A percentile compares a stretch with the other conserved stretches of the same genome.
Conservation (phyloP, 1,284 basidiomycete genomes). For the Abortiporus biennis region DNA sequence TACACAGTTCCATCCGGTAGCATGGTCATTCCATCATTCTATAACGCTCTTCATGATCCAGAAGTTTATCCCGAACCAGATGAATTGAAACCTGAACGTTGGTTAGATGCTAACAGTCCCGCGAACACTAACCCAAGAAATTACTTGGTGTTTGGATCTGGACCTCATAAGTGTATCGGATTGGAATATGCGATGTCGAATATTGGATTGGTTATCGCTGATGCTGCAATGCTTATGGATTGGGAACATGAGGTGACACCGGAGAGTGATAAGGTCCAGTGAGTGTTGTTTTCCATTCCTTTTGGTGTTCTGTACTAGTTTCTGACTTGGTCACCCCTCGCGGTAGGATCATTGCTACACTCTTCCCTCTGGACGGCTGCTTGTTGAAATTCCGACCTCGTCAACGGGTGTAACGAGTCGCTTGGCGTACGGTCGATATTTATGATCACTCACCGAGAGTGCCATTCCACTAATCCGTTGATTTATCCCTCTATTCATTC, state of each 20-base stretch:
- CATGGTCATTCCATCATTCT: conserved; percentile 98
- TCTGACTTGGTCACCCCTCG: conserved; percentile 1
- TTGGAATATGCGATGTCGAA: conserved; percentile 93
- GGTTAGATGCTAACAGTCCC: conserved; percentile 78
- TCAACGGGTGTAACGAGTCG: conserved; percentile 13
- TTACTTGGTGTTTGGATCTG: conserved; percentile 93
- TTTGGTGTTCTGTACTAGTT: not conserved
- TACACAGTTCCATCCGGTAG: conserved; percentile 90
- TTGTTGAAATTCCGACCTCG: conserved; percentile 72
- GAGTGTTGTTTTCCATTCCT: conserved; percentile 28
- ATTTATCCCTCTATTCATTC: too few relatives aligned
- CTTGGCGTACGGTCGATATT: too few relatives aligned
- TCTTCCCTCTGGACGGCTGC: conserved; percentile 94
- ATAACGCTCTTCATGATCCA: conserved; percentile 89
- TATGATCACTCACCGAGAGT: too few relatives aligned
- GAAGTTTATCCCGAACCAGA: conserved; percentile 87
- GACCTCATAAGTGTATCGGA: conserved; percentile 93
- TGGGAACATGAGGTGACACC: conserved; percentile 87
- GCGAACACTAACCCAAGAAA: conserved; percentile 90
- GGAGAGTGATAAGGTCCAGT: conserved; percentile 80
- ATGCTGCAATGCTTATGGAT: conserved; percentile 79
- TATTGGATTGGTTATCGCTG: conserved; percentile 81
- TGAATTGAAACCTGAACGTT: conserved; percentile 83
- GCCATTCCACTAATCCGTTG: too few relatives aligned
- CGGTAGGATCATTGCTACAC: conserved; percentile 86